phyloP scores from a whole-genome alignment of 345 rosid genomes.

The Boechera divaricarpa region DNA sequence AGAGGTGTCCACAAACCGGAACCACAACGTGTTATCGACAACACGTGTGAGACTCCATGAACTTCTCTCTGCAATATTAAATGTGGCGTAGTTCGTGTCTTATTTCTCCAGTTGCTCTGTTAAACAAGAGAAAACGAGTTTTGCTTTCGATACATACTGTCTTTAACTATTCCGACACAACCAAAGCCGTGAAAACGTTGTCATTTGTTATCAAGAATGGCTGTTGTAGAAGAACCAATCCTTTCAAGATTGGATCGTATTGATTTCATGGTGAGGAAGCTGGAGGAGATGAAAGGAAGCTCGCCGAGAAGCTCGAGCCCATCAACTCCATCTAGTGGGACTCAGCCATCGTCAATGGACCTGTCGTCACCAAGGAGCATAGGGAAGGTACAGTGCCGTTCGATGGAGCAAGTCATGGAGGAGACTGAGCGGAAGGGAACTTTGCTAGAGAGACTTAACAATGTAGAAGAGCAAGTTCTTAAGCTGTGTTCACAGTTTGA shows the following conservation, averaged over 20 bases:
- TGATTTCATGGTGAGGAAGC: slow-evolving; percentile 43
- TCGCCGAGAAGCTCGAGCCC: slow-evolving; percentile 48
- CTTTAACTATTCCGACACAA: slow-evolving; percentile 19
- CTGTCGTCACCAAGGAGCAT: slow-evolving; percentile 36
- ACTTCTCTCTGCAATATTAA: slow-evolving; percentile 7
- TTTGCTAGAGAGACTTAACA: slow-evolving; percentile 39
- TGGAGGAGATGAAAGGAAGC: slow-evolving; percentile 45
- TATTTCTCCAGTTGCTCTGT: slow-evolving; percentile 20
- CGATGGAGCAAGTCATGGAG: slow-evolving; percentile 42
- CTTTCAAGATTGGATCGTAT: slow-evolving; percentile 48
- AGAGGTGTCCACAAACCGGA: slow-evolving; percentile 16
- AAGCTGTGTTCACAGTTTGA: slow-evolving; percentile 40
- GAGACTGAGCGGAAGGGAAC: slow-evolving; percentile 43
- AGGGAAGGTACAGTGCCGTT: slow-evolving; percentile 34
- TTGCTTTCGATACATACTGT: slow-evolving; percentile 1
- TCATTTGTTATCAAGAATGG: slow-evolving; percentile 15
- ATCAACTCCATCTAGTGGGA: slow-evolving; percentile 45
- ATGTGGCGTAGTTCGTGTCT: slow-evolving; percentile 35
- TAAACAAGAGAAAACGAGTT: slow-evolving; percentile 16
- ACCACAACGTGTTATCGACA: slow-evolving; percentile 22
- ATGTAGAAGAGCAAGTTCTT: slow-evolving; percentile 45
- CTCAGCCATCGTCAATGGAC: slow-evolving; percentile 41
- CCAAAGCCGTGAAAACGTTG: slow-evolving; percentile 10
- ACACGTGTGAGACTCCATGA: slow-evolving; percentile 32
- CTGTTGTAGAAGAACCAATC: slow-evolving; percentile 42